Conservation (phyloP, 257 asterid genomes). For the Nicotiana noctiflora region DNA sequence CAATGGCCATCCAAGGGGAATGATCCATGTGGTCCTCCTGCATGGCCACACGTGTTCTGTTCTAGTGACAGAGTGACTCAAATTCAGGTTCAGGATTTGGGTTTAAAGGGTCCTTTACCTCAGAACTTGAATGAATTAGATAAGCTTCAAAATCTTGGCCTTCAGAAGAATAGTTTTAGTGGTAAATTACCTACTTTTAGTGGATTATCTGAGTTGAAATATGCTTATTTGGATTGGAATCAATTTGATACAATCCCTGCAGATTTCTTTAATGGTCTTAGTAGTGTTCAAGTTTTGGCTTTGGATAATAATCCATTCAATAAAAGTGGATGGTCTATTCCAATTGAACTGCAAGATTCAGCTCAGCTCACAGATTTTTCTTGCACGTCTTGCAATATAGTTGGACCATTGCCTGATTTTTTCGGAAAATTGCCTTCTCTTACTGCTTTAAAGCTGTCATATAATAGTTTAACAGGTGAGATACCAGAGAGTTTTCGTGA, state of each 20-base stretch:
- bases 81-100: slow-evolving; percentile 72
- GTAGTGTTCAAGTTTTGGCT: slow-evolving; percentile 45
- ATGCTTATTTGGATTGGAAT: slow-evolving; percentile 56
- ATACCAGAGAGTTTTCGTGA: slow-evolving; percentile 45
- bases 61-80: slow-evolving; percentile 63
- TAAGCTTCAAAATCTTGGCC: slow-evolving; percentile 54
- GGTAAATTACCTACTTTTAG: slow-evolving; percentile 61
- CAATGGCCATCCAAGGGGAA: slow-evolving; percentile 59
- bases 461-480: slow-evolving; percentile 44
- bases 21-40: slow-evolving; percentile 83
- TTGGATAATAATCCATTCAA: slow-evolving; percentile 70
- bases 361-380: slow-evolving; percentile 67
- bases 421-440: slow-evolving; percentile 61
- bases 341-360: slow-evolving; percentile 43
- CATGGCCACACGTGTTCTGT: slow-evolving; percentile 72
- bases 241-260: slow-evolving; percentile 56
- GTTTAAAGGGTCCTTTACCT: slow-evolving; percentile 66
- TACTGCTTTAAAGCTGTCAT: slow-evolving; percentile 36
- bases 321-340: slow-evolving; percentile 63
- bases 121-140: slow-evolving; percentile 51
- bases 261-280: slow-evolving; percentile 66
- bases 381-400: slow-evolving; percentile 53
- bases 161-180: slow-evolving; percentile 52
- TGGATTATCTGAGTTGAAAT: slow-evolving; percentile 59
- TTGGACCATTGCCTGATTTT: slow-evolving; percentile 65